Evolutionary conservation across 1,139 yeast species (phyloP), one percentile per base, ranked within the genome.

Genomic region (Diutina pseudorugosa): DNA sequence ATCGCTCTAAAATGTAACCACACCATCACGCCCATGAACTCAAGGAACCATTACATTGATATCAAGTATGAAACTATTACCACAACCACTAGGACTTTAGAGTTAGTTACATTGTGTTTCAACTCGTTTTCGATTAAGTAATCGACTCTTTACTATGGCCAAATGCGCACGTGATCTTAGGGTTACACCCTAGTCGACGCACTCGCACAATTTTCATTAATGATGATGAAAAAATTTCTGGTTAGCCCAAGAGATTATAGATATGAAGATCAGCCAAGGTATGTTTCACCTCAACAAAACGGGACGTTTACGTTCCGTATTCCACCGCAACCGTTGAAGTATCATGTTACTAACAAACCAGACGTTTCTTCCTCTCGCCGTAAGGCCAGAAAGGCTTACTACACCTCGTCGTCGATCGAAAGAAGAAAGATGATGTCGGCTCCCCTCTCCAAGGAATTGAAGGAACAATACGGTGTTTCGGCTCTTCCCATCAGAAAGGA

Each of bases 321-420:
- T 18, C 9, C 14, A 8, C 27, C 30, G 21, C 3, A 21, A 25
- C 30, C 20, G 18, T 5, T 27, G 41, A 47, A 40, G 27, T 12
- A 12, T 11, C 33, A 45, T n/a, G 41, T 57, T 68, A 71, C 75
- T 70, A 70, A 68, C 72, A 61, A 45, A 51, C 14, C 67, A 83
- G 94, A 93, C 96, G 98, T 93, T 79, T 90, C 98, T 71, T 85
- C 96, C 76, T 93, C 97, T 73, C 95, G 98, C 83, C 86, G 96
- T 77, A 93, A 93, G 87, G 82, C 98, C 77, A 91, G 99, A 88
- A 93, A 93, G 91, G 98, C 98, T 76, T 86, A 94, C 88, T 94
- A 94, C 91, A 80, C 80, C 69, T 95, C 99, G 65, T 95, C 98
- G 69, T 93, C 98, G 64, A 86, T 93, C 65, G 90, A 80, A 72